Evolutionary conservation across 2,329 filamentous ascomycete species (phyloP).

Genomic region (Hymenotorrendiella dingleyae): DNA sequence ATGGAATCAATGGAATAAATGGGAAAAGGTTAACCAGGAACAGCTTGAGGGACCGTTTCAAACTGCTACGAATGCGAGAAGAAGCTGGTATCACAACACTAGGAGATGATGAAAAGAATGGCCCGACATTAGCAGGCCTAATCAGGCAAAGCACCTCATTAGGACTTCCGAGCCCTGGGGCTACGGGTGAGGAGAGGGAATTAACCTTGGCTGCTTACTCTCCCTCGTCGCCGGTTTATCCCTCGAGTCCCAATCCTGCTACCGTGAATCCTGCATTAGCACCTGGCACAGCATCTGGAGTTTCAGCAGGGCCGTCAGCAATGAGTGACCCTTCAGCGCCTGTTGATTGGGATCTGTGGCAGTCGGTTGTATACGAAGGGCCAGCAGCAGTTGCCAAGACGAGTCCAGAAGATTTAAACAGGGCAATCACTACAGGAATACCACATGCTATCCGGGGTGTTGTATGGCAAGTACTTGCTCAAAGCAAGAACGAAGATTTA

Average conservation of each 20-base stretch:
- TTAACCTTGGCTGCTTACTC: constrained; percentile 37
- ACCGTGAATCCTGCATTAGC: constrained; percentile 66
- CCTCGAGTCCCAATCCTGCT: constrained; percentile 46
- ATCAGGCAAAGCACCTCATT: constrained; percentile 37
- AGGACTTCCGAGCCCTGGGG: constrained; percentile 40
- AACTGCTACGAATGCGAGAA: constrained; percentile 67
- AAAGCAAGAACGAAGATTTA: constrained; percentile 88
- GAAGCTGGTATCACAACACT: constrained; percentile 55
- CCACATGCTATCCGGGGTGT: constrained; percentile 95
- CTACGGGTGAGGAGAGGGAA: constrained; percentile 25
- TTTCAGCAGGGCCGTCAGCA: constrained; percentile 68
- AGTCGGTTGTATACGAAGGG: constrained; percentile 90
- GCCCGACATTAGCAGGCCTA: constrained; percentile 36
- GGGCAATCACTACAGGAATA: constrained; percentile 87
- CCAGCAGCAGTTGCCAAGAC: constrained; percentile 81
- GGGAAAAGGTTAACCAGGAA: constrained; percentile 46
- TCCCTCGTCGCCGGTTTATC: constrained; percentile 27
- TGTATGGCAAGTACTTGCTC: constrained; percentile 94
- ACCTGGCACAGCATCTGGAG: constrained; percentile 79
- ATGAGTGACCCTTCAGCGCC: constrained; percentile 57
- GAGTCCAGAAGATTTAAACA: constrained; percentile 83
- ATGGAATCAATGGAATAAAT: constrained; percentile 42
- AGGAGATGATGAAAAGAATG: constrained; percentile 40
- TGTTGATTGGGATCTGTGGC: constrained; percentile 99
- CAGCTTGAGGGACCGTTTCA: constrained; percentile 74